Percentiles rank a stretch among this genome's conserved stretches.
These are phyloP conservation scores for Cryptosporidium andersoni DNA, from an alignment of 169 alveolate genomes.

Conservation along the genomic window DNA sequence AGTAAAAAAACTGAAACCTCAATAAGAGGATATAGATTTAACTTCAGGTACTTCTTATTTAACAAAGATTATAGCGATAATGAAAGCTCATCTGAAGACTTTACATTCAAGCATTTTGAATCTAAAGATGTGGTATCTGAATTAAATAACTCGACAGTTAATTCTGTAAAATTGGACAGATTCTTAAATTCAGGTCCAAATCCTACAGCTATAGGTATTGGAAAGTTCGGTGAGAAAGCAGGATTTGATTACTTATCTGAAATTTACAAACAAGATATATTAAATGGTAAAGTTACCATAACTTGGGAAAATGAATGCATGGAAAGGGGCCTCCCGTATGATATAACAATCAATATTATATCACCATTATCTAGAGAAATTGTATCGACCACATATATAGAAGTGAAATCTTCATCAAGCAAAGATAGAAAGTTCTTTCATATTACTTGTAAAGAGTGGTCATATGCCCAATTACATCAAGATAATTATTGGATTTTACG, in stretches of 20 bases:
- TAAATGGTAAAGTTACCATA: not conserved
- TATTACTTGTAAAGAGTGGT: slow-evolving; percentile 51
- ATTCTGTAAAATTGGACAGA: too few species aligned
- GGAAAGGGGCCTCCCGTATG: slow-evolving; percentile 63
- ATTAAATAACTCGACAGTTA: too few species aligned
- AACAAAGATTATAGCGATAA: too few species aligned
- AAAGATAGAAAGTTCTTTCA: slow-evolving; percentile 18
- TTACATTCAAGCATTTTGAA: too few species aligned
- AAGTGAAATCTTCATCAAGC: slow-evolving; percentile 56
- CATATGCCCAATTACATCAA: slow-evolving; percentile 6
- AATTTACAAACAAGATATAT: not conserved
- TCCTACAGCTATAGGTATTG: slow-evolving; percentile 4
- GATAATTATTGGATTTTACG: slow-evolving; percentile 43
- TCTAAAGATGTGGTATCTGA: too few species aligned
- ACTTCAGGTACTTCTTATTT: too few species aligned
- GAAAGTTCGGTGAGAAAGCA: slow-evolving; percentile 28
- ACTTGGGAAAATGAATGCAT: slow-evolving; percentile 32
- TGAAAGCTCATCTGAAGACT: too few species aligned
- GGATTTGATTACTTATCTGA: slow-evolving; percentile 16
- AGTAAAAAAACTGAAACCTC: too few species aligned
- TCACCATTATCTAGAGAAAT: not conserved
- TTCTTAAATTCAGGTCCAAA: too few species aligned
- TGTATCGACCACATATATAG: slow-evolving; percentile 3
- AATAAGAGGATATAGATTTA: too few species aligned
- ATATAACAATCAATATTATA: not conserved